A percentile compares a stretch with the other conserved stretches of the same genome.
Conservation (phyloP, 2,329 filamentous ascomycete genomes). For the Torrubiella hemipterigena region DNA sequence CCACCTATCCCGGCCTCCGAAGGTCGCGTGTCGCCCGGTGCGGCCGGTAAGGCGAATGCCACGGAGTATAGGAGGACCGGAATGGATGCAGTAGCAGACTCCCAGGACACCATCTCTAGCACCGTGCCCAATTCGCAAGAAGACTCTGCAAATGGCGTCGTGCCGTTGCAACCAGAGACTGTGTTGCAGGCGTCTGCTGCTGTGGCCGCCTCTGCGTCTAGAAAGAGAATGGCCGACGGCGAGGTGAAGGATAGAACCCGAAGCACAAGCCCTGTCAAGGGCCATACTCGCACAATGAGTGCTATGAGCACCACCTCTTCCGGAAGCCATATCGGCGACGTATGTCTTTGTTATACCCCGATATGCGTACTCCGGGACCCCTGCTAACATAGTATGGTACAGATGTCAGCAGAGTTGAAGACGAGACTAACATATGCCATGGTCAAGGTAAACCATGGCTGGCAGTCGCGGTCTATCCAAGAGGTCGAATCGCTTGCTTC, state of each 20-base stretch:
- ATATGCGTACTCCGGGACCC: not conserved
- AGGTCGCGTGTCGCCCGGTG: no score
- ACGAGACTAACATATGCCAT: constrained; percentile 85
- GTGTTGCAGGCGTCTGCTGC: constrained; percentile 6
- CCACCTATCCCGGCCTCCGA: no score
- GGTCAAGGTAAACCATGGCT: constrained; percentile 83
- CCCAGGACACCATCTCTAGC: no score
- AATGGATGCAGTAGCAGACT: no score
- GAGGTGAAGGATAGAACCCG: constrained; percentile 46
- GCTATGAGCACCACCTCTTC: constrained; percentile 48
- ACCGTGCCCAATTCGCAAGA: no score
- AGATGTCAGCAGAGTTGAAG: constrained; percentile 70
- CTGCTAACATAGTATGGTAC: constrained; percentile 6
- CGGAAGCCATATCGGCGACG: constrained; percentile 66
- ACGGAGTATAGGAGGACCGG: no score
- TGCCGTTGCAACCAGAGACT: no score
- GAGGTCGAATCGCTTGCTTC: constrained; percentile 68
- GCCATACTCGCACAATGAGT: constrained; percentile 63
- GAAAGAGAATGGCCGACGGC: constrained; percentile 70
- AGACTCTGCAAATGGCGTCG: no score
- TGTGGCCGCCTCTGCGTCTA: constrained; percentile 19
- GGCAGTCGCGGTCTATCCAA: constrained; percentile 67
- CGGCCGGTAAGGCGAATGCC: no score
- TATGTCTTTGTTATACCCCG: constrained; percentile 28
- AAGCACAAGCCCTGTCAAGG: constrained; percentile 35